Percentiles rank a stretch among this genome's conserved stretches.
phyloP scores from a whole-genome alignment of 805 yeast species.

The Nakazawaea anatomiae region DNA sequence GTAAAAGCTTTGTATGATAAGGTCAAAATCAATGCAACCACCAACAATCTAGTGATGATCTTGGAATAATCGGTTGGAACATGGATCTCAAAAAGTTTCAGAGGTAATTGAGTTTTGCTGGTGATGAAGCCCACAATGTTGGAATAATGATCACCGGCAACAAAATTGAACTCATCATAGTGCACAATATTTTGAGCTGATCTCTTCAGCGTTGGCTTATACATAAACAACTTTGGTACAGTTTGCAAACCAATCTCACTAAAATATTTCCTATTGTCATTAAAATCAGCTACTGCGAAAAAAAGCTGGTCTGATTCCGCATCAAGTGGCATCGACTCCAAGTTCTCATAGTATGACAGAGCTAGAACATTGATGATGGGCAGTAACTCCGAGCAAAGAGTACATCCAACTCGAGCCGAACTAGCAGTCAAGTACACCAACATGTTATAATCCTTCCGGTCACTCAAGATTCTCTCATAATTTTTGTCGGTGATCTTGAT shows the following conservation, averaged over 20 bases:
- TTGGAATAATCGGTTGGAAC: constrained; percentile 37
- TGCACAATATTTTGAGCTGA: constrained; percentile 24
- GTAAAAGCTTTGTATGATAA: constrained; percentile 23
- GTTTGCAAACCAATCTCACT: constrained; percentile 49
- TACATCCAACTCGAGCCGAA: constrained; percentile 69
- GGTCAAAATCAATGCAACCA: constrained; percentile 24
- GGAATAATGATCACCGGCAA: constrained; percentile 33
- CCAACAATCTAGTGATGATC: constrained; percentile 20
- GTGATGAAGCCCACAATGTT: constrained; percentile 28
- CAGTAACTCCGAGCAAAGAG: constrained; percentile 60
- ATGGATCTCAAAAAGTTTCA: constrained; percentile 26
- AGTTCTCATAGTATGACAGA: constrained; percentile 43
- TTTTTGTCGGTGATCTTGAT: constrained; percentile 55
- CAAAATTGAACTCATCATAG: constrained; percentile 37
- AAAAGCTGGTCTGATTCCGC: constrained; percentile 41
- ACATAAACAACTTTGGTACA: constrained; percentile 74
- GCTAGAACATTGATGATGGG: constrained; percentile 64
- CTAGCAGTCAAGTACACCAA: constrained; percentile 69
- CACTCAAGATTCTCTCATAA: constrained; percentile 46
- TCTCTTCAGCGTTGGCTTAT: constrained; percentile 40
- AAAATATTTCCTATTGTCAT: constrained; percentile 48
- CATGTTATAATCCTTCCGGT: constrained; percentile 63
- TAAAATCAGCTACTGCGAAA: constrained; percentile 73
- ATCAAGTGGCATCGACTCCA: constrained; percentile 45
- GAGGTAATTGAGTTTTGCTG: constrained; percentile 19